A percentile compares a stretch with the other conserved stretches of the same genome.
phyloP scores from a whole-genome alignment of 1,139 yeast species.

The Yamadazyma aaseri region DNA sequence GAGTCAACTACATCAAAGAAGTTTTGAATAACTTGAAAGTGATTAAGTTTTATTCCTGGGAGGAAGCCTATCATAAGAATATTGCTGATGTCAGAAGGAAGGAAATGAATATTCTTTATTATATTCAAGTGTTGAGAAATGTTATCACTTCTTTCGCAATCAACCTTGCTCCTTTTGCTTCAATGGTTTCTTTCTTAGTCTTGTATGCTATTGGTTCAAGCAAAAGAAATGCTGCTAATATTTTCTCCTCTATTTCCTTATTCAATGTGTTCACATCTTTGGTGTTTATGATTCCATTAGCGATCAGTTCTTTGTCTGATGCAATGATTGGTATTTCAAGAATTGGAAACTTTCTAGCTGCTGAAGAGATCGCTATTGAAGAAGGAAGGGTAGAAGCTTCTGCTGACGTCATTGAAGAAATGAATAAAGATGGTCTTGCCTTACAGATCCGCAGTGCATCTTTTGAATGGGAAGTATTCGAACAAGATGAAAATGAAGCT shows the following conservation, averaged over 20 bases:
- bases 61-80: slow-evolving; percentile 51
- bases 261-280: slow-evolving; percentile 59
- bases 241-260: slow-evolving; percentile 78
- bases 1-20: slow-evolving; percentile 36
- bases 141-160: slow-evolving; percentile 55
- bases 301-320: slow-evolving; percentile 67
- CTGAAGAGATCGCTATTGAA: slow-evolving; percentile 30
- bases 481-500: slow-evolving; percentile 19
- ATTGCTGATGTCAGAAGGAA: slow-evolving; percentile 46
- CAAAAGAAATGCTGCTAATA: slow-evolving; percentile 58
- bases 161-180: slow-evolving; percentile 63
- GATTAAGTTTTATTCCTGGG: slow-evolving; percentile 62
- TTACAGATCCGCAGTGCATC: slow-evolving; percentile 26
- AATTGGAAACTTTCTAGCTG: slow-evolving; percentile 51
- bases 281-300: slow-evolving; percentile 68
- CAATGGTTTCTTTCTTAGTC: slow-evolving; percentile 71
- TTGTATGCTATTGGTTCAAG: slow-evolving; percentile 47
- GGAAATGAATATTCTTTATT: slow-evolving; percentile 50
- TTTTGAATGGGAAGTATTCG: slow-evolving; percentile 44
- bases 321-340: slow-evolving; percentile 64
- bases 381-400: slow-evolving; percentile 16
- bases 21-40: slow-evolving; percentile 35
- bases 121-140: slow-evolving; percentile 56
- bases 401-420: slow-evolving; percentile 11
- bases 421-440: slow-evolving; percentile 25